Conservation (phyloP, 2,329 filamentous ascomycete genomes). For the Phaeosphaeria sp. region DNA sequence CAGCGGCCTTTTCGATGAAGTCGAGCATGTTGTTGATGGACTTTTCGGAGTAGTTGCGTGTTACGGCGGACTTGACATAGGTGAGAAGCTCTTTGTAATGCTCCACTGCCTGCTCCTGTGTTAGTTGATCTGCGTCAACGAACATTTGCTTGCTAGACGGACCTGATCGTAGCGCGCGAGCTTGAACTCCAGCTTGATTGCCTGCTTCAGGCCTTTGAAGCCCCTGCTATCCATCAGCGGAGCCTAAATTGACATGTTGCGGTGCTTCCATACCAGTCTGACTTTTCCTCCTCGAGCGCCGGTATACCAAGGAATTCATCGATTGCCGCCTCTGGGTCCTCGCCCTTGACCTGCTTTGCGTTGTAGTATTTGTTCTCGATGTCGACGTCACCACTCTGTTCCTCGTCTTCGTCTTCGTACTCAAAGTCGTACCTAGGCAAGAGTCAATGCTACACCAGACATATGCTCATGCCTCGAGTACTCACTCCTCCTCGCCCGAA, state of each 20-base stretch:
- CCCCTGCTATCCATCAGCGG: slow-evolving; percentile 59
- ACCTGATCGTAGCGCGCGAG: slow-evolving; percentile 88
- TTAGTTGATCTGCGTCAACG: slow-evolving; percentile 23
- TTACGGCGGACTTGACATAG: slow-evolving; percentile 96
- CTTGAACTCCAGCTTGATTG: slow-evolving; percentile 95
- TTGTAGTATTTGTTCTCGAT: slow-evolving; percentile 99
- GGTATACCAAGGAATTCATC: slow-evolving; percentile 92
- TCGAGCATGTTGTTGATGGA: slow-evolving; percentile 99
- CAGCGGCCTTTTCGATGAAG: slow-evolving; percentile 89
- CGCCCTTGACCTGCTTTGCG: slow-evolving; percentile 92
- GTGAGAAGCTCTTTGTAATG: slow-evolving; percentile 95
- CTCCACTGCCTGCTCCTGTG: slow-evolving; percentile 71
- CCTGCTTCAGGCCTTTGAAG: slow-evolving; percentile 97
- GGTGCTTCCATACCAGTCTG: slow-evolving; percentile 72
- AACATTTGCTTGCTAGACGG: slow-evolving; percentile 4
- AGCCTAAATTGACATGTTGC: not conserved
- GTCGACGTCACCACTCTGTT: slow-evolving; percentile 85
- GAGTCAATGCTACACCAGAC: slow-evolving; percentile 22
- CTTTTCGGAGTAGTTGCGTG: slow-evolving; percentile 97
- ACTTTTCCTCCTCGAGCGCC: slow-evolving; percentile 84
- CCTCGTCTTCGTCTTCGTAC: slow-evolving; percentile 92
- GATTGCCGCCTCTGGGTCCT: slow-evolving; percentile 86
- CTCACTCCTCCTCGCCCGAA: slow-evolving; percentile 83
- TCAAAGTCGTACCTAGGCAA: slow-evolving; percentile 86
- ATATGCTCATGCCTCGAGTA: not conserved